Conservation (phyloP, 2,329 filamentous ascomycete species). For the Phyllachora maydis region DNA sequence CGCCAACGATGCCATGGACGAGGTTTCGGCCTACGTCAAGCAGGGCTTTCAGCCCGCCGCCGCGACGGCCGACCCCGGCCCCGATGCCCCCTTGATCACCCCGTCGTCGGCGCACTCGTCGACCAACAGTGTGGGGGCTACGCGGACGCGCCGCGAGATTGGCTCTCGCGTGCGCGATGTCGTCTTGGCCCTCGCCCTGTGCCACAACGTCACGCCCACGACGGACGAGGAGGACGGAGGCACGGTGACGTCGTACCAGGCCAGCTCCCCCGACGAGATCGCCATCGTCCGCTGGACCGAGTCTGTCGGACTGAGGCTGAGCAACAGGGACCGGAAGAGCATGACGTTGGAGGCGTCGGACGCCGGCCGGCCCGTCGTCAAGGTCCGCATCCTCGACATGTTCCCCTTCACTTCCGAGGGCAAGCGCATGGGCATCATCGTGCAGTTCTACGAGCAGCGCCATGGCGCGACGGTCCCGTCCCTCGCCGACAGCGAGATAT, state of each 20-base stretch:
- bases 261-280: conserved; percentile 93
- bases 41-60: conserved; percentile 51
- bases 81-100: conserved; percentile 32
- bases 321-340: conserved; percentile 67
- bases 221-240: conserved; percentile 65
- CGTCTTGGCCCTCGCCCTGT: conserved; percentile 76
- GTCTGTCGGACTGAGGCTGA: conserved; percentile 66
- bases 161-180: conserved; percentile 84
- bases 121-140: conserved; percentile 41
- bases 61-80: conserved; percentile 11
- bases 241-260: conserved; percentile 72
- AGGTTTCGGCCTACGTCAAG: conserved; percentile 68
- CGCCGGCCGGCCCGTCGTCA: conserved; percentile 54
- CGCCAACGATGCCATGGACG: conserved; percentile 96
- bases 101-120: conserved; percentile 51
- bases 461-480: conserved; percentile 23
- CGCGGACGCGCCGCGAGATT: conserved; percentile 79
- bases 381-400: conserved; percentile 74
- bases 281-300: conserved; percentile 95
- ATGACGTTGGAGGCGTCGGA: conserved; percentile 67
- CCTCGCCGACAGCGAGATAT: conserved; percentile 55
- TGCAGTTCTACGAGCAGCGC: conserved; percentile 58
- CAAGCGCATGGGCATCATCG: conserved; percentile 94
- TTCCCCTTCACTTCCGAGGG: conserved; percentile 97
- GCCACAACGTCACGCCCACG: conserved; percentile 92